Base-by-base conservation (phyloP, 257 asterid species). In the Striga asiatica region DNA sequence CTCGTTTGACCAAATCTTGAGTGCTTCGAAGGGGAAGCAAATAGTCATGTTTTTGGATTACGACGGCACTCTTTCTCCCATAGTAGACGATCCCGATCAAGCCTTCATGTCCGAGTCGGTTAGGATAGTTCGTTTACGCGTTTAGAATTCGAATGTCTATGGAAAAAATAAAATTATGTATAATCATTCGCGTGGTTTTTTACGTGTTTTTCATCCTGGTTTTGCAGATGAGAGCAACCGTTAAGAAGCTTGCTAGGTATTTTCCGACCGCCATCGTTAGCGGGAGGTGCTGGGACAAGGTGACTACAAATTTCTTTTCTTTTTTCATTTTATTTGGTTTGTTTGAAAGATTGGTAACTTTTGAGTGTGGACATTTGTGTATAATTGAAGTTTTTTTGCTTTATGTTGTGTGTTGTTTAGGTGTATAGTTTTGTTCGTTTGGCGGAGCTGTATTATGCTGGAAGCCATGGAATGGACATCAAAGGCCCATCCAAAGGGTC, bases 381-480 rank as follows among this genome's bases (percentile, higher is more conserved):
- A n/a, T n/a, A n/a, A n/a, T n/a, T n/a, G n/a, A n/a, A n/a, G n/a
- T n/a, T n/a, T n/a, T n/a, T n/a, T n/a, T n/a, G n/a, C n/a, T n/a
- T n/a, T n/a, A n/a, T n/a, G n/a, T n/a, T n/a, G n/a, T n/a, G n/a
- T n/a, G 73, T 35, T 89, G 86, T 75, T 96, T 89, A 67, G 79
- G 84, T 38, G 74, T 89, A 71, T 81, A n/a, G n/a, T n/a, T n/a
- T n/a, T n/a, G n/a, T n/a, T n/a, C n/a, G n/a, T n/a, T n/a, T n/a
- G n/a, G n/a, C 89, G 57, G 98, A 89, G 78, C 79, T 89, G 82
- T 89, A 86, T 76, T 89, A 89, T 61, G 98, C 98, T 55, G 98
- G 98, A 53, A 89, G 98, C 79, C 98, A 89, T 74, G 98, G 98
- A 17, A 89, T 89, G 98, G 98, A 89, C 85, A 89, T 89, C 56